Conservation (phyloP, 202 grass and related monocot genomes). For the Panicum virgatum region DNA sequence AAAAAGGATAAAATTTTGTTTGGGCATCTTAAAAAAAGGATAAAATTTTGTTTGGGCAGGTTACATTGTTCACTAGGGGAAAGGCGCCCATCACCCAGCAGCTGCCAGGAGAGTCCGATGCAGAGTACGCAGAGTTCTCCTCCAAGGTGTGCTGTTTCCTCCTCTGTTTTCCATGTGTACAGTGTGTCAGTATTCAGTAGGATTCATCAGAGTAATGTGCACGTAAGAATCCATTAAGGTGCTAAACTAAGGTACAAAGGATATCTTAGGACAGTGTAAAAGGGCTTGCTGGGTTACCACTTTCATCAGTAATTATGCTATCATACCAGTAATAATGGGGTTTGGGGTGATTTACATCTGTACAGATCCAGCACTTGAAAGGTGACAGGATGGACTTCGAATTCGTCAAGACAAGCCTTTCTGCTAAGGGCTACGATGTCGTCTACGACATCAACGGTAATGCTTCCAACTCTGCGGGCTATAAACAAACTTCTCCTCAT, state of each 20-base stretch:
- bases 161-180: slow-evolving; percentile 1
- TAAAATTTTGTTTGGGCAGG: slow-evolving; percentile 38
- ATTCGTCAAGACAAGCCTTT: slow-evolving; percentile 85
- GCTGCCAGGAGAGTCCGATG: slow-evolving; percentile 85
- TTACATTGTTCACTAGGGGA: slow-evolving; percentile 96
- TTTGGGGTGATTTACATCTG: neutral
- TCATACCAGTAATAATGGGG: neutral
- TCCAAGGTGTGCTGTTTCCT: slow-evolving; percentile 59
- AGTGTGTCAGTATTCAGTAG: neutral
- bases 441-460: slow-evolving; percentile 97
- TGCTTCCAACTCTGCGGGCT: neutral
- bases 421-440: slow-evolving; percentile 78
- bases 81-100: slow-evolving; percentile 93
- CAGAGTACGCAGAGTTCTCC: slow-evolving; percentile 75
- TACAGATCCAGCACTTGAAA: slow-evolving; percentile 90
- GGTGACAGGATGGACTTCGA: slow-evolving; percentile 91
- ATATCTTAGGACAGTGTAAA: neutral
- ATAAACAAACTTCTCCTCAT: neutral
- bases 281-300: neutral
- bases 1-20: neutral
- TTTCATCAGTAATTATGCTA: neutral
- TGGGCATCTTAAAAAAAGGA: slow-evolving; percentile 1
- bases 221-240: neutral
- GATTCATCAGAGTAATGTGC: neutral
- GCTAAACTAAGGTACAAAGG: neutral